phyloP scores from a whole-genome alignment of 805 yeast species.

The Wickerhamiella brachini region DNA sequence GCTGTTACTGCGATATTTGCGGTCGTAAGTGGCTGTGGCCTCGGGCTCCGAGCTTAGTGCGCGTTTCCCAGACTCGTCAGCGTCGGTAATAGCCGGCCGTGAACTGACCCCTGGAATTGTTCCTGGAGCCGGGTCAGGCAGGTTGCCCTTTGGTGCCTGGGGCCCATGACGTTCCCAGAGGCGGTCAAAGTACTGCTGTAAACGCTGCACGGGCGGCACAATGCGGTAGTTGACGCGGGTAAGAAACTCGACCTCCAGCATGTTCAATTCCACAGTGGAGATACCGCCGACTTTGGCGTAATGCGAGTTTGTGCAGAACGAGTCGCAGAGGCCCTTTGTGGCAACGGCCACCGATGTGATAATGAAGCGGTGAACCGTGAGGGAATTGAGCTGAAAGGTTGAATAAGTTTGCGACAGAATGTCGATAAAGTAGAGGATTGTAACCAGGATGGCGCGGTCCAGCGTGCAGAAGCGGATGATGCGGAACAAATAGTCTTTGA shows the following conservation, averaged over 20 bases:
- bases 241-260: conserved; percentile 79
- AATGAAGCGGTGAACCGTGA: conserved; percentile 86
- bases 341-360: conserved; percentile 85
- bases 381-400: conserved; percentile 68
- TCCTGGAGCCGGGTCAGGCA: background rate
- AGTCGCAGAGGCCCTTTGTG: conserved; percentile 59
- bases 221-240: conserved; percentile 67
- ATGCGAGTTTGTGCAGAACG: conserved; percentile 84
- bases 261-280: conserved; percentile 49
- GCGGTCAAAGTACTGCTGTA: conserved; percentile 24
- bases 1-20: background rate
- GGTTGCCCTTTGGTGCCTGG: background rate
- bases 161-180: conserved; percentile 19
- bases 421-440: conserved; percentile 85
- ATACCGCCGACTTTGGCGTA: conserved; percentile 91
- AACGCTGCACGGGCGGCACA: conserved; percentile 33
- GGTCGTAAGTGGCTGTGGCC: background rate
- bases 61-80: background rate
- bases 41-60: background rate
- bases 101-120: background rate
- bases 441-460: conserved; percentile 67
- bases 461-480: conserved; percentile 72
- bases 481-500: conserved; percentile 61
- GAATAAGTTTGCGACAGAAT: conserved; percentile 65
- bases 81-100: background rate